Conservation (phyloP, 768 basidiomycete species). For the Leucocoprinus sp. region DNA sequence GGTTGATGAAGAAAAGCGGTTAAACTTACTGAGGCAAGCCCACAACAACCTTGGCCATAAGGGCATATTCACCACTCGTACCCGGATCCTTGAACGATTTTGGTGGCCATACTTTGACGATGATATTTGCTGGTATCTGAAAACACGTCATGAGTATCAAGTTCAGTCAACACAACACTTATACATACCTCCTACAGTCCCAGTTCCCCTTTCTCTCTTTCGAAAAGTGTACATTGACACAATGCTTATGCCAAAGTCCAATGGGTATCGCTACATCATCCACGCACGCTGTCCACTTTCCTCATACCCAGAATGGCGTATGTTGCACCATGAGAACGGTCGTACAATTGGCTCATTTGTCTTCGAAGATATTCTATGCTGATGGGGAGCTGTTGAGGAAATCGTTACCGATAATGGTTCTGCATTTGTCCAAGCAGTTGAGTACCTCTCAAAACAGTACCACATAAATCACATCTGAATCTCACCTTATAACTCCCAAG, state of each 20-base stretch:
- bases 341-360: slow-evolving; percentile 18
- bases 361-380: slow-evolving; percentile 24
- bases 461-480: slow-evolving; percentile 30
- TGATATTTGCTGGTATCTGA: slow-evolving; percentile 24
- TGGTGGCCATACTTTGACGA: slow-evolving; percentile 22
- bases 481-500: slow-evolving; percentile 31
- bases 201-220: slow-evolving; percentile 20
- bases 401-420: slow-evolving; percentile 27
- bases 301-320: slow-evolving; percentile 17
- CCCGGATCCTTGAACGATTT: slow-evolving; percentile 15
- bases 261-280: slow-evolving; percentile 19
- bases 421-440: slow-evolving; percentile 18
- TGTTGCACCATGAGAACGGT: slow-evolving; percentile 17
- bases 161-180: slow-evolving; percentile 15
- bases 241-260: slow-evolving; percentile 19
- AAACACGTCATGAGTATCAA: slow-evolving; percentile 26
- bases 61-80: slow-evolving; percentile 17
- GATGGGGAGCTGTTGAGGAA: slow-evolving; percentile 26
- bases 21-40: slow-evolving; percentile 13
- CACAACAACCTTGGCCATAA: slow-evolving; percentile 22
- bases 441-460: slow-evolving; percentile 16
- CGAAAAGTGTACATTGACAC: slow-evolving; percentile 20
- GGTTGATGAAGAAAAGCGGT: slow-evolving; percentile 5
- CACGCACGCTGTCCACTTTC: slow-evolving; percentile 17
- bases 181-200: slow-evolving; percentile 20